Evolutionary conservation across 352 stramenopile species (phyloP), one percentile per base, ranked within the genome.

Genomic region (Phytophthora uliginosa): DNA sequence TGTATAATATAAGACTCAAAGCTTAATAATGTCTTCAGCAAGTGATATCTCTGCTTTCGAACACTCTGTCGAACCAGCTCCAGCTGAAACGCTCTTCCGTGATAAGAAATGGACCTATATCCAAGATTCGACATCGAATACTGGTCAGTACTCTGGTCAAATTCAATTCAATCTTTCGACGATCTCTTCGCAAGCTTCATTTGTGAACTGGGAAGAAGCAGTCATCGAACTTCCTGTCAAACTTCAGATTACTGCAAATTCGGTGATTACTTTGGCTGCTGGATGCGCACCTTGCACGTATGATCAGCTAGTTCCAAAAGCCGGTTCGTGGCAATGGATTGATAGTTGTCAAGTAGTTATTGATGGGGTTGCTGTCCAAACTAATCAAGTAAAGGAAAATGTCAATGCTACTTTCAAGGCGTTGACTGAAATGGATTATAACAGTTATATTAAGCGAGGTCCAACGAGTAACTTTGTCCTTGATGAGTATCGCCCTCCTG

Each of bases 131-230:
- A 45, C 38, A 12, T 18, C 8, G 2, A 45, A 45, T 17, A 45
- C 38, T 12, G 38, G 38, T 18, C 38, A 45, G 38, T 58, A 64
- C 36, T 12, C 58, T 12, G 58, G 58, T 12, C 58, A 64, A 45
- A 64, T 64, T 9, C 38, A 45, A 17, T 18, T 45, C 13, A 45
- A 45, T 9, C 38, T 45, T 45, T 45, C 12, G 38, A 64, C 24
- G 0, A 65, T 64, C 45, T 64, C 45, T 36, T 65, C 59, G 17
- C 45, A 65, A 50, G 47, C 47, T 12, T 4, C 31, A 12, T 65
- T 65, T 34, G 45, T 57, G 42, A 57, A 58, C 54, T 58, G 59
- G 42, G 10, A 65, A 65, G 59, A 65, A 65, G 59, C 45, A 9
- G 47, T 58, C 4, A 56, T 65, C n/a, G 59, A 65, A 15, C 15